Evolutionary conservation across 345 rosid genomes (phyloP), one percentile per base, ranked within the genome.

Genomic region (Eucalyptus regnans): DNA sequence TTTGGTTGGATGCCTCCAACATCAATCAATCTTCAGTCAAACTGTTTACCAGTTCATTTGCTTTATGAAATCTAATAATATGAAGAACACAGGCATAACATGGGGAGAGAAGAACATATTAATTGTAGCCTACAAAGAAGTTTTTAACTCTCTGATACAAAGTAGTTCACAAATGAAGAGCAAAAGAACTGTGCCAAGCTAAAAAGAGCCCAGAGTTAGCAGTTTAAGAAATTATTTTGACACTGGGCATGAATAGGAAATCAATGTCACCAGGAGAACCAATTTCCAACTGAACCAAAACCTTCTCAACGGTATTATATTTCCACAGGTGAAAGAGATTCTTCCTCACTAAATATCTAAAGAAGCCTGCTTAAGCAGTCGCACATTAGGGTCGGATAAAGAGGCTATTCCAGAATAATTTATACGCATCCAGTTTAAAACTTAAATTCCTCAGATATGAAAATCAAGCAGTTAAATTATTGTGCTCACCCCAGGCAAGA

Each of bases 401-500:
- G 44, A 68, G 80, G 80, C 87, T 50, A 86, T 51, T 51, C 7
- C 43, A 51, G 43, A 29, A 86, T 86, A 43, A 86, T 37, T 43
- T 52, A 58, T 18, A 86, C 3, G 3, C 66, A 1, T 52, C 44
- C 66, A 86, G 10, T 31, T 4, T 17, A 41, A 86, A 49, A 86
- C 3, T 43, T 71, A 41, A 66, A 64, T 51, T 50, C 56, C 62
- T 54, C 87, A 86, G 51, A 54, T 43, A 43, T 29, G 33, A 23
- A 50, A 60, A 44, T 60, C 27, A 9, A 10, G 33, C 23, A 49
- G 49, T 54, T 16, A 50, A 71, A 37, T 58, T 62, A 46, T 33
- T 33, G 87, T 86, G 86, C 96, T 93, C 90, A 97, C 99, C 93
- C 97, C 98, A 88, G 97, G 97, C 90, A 96, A 90, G 89, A 92